Conservation (phyloP, 139 green algal genomes). For the Volvox africanus region DNA sequence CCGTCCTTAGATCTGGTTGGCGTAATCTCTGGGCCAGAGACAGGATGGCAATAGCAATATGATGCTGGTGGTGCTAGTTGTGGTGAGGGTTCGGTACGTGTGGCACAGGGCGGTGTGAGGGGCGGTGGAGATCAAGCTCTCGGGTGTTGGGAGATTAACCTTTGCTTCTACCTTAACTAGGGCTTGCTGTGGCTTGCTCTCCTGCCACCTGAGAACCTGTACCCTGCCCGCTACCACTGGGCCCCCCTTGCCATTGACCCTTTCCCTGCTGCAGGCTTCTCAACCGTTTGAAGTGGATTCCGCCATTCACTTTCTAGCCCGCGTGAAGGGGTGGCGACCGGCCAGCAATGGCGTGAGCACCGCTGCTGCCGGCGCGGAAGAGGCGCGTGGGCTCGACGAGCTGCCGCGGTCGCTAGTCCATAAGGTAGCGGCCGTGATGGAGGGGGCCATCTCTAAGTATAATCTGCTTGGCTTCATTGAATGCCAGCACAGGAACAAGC, state of each 20-base stretch:
- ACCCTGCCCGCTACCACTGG: no score
- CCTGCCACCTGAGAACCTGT: background rate
- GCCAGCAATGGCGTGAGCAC: background rate
- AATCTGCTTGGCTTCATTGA: background rate
- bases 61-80: no score
- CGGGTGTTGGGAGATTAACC: background rate
- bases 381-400: no score
- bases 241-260: no score
- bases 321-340: background rate
- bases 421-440: background rate
- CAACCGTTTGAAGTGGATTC: background rate
- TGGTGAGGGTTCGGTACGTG: no score
- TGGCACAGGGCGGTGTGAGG: background rate
- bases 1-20: no score
- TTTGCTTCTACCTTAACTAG: background rate
- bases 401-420: background rate
- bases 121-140: background rate
- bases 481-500: background rate
- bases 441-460: no score
- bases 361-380: background rate
- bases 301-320: slow-evolving; percentile 25
- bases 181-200: background rate
- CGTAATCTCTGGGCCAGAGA: no score
- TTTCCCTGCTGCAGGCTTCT: background rate
- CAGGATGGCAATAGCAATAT: no score